These are phyloP conservation scores for Xylaria grammica DNA, from an alignment of 495 filamentous ascomycete species.

Conservation along the genomic window DNA sequence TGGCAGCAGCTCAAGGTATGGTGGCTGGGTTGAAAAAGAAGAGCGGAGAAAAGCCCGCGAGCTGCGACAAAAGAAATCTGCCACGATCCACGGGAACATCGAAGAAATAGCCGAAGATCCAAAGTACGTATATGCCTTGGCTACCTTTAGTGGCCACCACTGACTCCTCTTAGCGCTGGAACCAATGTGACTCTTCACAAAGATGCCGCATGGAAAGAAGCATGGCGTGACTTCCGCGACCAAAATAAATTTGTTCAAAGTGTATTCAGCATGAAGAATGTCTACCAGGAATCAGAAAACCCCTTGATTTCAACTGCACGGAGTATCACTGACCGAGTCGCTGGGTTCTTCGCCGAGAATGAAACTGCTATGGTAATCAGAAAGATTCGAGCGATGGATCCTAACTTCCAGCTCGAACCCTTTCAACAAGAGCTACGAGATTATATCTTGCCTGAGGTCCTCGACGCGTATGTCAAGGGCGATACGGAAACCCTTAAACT, in stretches of 20 bases:
- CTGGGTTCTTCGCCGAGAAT: conserved; percentile 97
- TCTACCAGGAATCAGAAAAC: conserved; percentile 95
- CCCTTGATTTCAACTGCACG: conserved; percentile 91
- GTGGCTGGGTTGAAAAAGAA: conserved; percentile 95
- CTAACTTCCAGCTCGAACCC: conserved; percentile 89
- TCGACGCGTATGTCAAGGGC: conserved; percentile 97
- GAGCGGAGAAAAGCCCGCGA: conserved; percentile 81
- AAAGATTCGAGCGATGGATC: conserved; percentile 96
- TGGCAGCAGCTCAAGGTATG: conserved; percentile 92
- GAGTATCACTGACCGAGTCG: conserved; percentile 88
- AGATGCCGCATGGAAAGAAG: conserved; percentile 94
- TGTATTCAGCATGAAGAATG: conserved; percentile 78
- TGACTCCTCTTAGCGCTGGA: conserved; percentile 69
- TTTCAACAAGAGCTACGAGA: conserved; percentile 95
- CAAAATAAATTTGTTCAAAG: conserved; percentile 86
- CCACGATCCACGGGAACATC: conserved; percentile 49
- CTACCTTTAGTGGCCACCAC: neutral
- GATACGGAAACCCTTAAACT: conserved; percentile 88
- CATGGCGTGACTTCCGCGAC: conserved; percentile 91
- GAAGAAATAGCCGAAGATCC: conserved; percentile 75
- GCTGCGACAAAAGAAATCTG: conserved; percentile 63
- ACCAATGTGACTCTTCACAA: conserved; percentile 96
- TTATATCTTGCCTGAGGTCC: conserved; percentile 95
- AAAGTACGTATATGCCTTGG: conserved; percentile 64
- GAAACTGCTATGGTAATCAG: conserved; percentile 97